Conservation (phyloP, 306 rosid genomes). For the Sophora flavescens region DNA sequence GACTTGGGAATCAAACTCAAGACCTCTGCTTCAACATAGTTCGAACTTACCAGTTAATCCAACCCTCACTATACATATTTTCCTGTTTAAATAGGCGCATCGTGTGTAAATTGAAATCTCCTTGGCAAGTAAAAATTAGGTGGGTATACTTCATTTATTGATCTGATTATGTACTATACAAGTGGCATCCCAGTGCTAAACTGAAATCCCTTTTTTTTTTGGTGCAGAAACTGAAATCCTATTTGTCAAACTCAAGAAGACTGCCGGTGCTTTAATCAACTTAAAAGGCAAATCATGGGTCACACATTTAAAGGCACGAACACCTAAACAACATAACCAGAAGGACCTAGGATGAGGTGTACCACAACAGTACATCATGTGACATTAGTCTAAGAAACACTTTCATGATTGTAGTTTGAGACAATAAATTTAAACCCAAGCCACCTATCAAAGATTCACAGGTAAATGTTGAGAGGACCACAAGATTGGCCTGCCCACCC, state of each 20-base stretch:
- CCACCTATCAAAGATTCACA: slow-evolving; percentile 10
- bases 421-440: slow-evolving; percentile 41
- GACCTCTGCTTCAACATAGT: neutral
- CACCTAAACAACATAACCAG: slow-evolving; percentile 5
- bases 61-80: neutral
- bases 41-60: neutral
- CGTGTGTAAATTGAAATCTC: neutral
- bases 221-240: slow-evolving; percentile 29
- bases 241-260: slow-evolving; percentile 27
- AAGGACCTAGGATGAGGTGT: neutral
- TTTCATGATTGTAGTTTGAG: neutral
- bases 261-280: slow-evolving; percentile 21
- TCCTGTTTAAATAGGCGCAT: slow-evolving; percentile 25
- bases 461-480: slow-evolving; percentile 11
- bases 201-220: no score
- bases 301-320: neutral
- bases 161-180: slow-evolving; percentile 13
- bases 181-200: slow-evolving; percentile 19
- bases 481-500: slow-evolving; percentile 45
- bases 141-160: slow-evolving; percentile 8
- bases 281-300: neutral
- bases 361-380: slow-evolving; percentile 23
- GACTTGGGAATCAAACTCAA: neutral
- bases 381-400: slow-evolving; percentile 28
- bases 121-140: slow-evolving; percentile 2